Conservation (phyloP, 192 early-diverging fungal genomes). For the Entomortierella parvispora region DNA sequence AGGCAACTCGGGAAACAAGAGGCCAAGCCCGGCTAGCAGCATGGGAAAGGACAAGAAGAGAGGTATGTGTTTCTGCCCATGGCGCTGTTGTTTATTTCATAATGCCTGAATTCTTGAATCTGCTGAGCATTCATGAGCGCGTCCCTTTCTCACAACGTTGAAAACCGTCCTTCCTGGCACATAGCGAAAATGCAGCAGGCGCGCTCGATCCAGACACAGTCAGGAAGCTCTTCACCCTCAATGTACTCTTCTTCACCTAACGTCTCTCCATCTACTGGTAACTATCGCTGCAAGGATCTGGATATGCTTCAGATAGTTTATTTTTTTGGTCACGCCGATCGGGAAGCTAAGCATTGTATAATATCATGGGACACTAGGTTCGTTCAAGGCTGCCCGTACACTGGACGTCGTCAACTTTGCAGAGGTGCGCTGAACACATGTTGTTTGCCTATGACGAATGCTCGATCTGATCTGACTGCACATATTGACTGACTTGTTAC, state of each 20-base stretch:
- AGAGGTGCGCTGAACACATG: no score
- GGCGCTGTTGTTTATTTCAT: neutral
- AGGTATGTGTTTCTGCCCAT: conserved; percentile 11
- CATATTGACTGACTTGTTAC: conserved; percentile 1
- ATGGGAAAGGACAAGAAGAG: conserved; percentile 49
- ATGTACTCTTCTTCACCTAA: neutral
- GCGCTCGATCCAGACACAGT: conserved; percentile 38
- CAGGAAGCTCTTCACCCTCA: conserved; percentile 3
- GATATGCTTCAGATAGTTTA: neutral
- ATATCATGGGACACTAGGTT: conserved; percentile 16
- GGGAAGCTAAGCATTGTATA: neutral
- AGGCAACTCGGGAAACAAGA: conserved; percentile 31
- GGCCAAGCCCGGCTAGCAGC: conserved; percentile 13
- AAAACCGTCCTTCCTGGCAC: no score
- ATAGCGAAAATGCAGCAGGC: conserved; percentile 43
- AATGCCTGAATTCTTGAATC: neutral
- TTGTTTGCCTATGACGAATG: no score
- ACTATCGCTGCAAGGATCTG: neutral
- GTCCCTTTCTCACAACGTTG: neutral
- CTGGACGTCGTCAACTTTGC: conserved; percentile 71
- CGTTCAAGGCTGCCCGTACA: conserved; percentile 34
- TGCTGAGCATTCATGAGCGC: neutral
- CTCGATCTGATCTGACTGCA: neutral
- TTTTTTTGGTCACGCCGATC: neutral
- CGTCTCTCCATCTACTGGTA: neutral